Evolutionary conservation across 768 basidiomycete genomes (phyloP), one percentile per base, ranked within the genome.

Genomic region (Amanita thiersii): DNA sequence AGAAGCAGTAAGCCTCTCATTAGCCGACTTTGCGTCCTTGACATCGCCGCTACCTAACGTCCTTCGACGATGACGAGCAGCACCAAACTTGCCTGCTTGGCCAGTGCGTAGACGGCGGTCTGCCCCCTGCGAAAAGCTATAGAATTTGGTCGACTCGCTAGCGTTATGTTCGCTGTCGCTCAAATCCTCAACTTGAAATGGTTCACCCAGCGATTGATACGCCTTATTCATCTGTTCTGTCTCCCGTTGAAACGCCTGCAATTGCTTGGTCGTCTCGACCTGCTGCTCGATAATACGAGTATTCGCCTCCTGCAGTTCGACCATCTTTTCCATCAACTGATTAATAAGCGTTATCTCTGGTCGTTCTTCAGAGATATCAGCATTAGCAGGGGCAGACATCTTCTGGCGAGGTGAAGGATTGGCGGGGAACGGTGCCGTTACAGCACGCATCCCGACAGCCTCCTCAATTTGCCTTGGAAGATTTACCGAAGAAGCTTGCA

Each of bases 301-400:
- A 49, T 90, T 90, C 2, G 83, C 74, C 28, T 78, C 71, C 52
- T 90, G 85, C 1, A 90, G 68, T 55, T 90, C 86, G 35, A 71
- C 67, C 38, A 90, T 83, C 61, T 90, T 90, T 11, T 63, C 54
- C 31, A 88, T 60, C 5, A 90, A 72, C 54, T 86, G 80, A 7
- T 76, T 65, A n/a, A 89, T 72, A 39, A 90, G 66, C 48, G 58
- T 63, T 49, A 68, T 75, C 58, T 81, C 71, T 46, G 49, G 68
- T 49, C 46, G 68, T 54, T 45, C 44, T 31, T 65, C 58, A 46
- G 66, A 62, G 56, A 64, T 58, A 32, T 54, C 23, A n/a, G 12
- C n/a, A 17, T 18, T 24, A 7, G 7, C 32, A 30, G 25, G 40
- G 11, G 21, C 23, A 12, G 29, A 11, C 14, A 29, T 4, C 18